Base-by-base conservation (phyloP, 176 grass and related monocot genomes). In the Triticum timopheevii region DNA sequence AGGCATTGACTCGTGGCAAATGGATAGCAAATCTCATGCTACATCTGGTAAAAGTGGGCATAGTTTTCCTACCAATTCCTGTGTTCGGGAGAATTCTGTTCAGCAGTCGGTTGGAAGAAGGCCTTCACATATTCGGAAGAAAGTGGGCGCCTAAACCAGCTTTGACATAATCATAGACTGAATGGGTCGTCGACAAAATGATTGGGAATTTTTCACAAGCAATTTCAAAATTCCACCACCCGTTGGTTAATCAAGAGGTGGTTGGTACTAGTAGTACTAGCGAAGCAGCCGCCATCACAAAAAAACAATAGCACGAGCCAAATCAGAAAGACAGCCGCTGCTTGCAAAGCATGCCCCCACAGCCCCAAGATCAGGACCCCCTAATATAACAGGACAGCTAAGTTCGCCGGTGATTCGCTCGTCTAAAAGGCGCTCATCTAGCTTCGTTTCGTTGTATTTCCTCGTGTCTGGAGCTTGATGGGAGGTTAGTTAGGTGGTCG, bases 261-360 rank as follows among this genome's bases (percentile, higher is more conserved):
- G 82, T 77, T 81, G 62, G 82, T 76, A 34, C 77, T 40, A 33
- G 16, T 19, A 4, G 11, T 1, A 45, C 31, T 54, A 7, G 69
- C 77, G 23, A 13, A 45, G 67, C 82, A n/a, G 31, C 61, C 61
- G 17, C 70, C 61, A 54, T 7, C 63, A 7, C 8, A 61, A 66
- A 12, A 12, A 75, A 80, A 30, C n/a, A 47, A 47, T 19, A 2
- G 50, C 50, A 25, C 2, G 52, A n/a, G 81, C 59, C 74, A 15
- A 23, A 87, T 75, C 85, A 80, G 64, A 39, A 84, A 67, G 75
- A 25, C 67, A 87, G 69, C 75, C 85, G 54, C 66, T 30, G 73
- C 19, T 54, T 11, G 73, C 74, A 83, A 62, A 34, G 67, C 13
- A 67, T 45, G 15, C 73, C 83, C 73, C 83, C 73, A 67, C 73